phyloP scores from a whole-genome alignment of 2,329 filamentous ascomycete species.

The Trichoderma asperellum region DNA sequence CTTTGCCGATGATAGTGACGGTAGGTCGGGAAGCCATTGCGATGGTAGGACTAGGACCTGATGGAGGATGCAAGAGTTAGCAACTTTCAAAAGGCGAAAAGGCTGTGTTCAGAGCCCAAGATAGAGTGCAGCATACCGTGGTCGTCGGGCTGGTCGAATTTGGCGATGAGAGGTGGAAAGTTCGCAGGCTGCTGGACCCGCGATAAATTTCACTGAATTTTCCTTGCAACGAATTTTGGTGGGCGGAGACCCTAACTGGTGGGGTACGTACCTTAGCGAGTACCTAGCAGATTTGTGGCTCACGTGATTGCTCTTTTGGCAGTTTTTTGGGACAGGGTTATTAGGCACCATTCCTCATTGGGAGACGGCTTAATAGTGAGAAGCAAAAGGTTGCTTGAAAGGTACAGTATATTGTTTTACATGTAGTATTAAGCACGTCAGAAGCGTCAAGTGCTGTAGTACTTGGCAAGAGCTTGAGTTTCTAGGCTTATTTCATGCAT shows the following conservation, averaged over 20 bases:
- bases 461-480: not conserved
- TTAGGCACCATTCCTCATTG: not conserved
- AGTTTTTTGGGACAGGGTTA: not conserved
- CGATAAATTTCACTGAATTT: conserved; percentile 48
- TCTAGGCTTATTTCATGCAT: not conserved
- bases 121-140: conserved; percentile 41
- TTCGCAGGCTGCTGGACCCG: conserved; percentile 36
- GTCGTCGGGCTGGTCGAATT: conserved; percentile 48
- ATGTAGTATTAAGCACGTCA: not conserved
- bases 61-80: conserved; percentile 28
- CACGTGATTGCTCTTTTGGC: conserved; percentile 7
- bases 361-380: not conserved
- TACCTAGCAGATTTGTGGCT: not conserved
- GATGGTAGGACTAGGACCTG: conserved; percentile 48
- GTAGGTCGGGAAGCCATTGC: conserved; percentile 96
- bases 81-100: not conserved
- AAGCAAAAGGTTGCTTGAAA: too few relatives aligned
- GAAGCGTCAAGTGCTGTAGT: not conserved
- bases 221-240: conserved; percentile 40
- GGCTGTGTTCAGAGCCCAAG: not conserved
- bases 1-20: conserved; percentile 94
- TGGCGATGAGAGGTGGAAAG: conserved; percentile 42
- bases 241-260: conserved; percentile 48
- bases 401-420: too few relatives aligned
- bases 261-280: conserved; percentile 40